Conservation (phyloP, 768 basidiomycete species). For the Boletellus ananas region DNA sequence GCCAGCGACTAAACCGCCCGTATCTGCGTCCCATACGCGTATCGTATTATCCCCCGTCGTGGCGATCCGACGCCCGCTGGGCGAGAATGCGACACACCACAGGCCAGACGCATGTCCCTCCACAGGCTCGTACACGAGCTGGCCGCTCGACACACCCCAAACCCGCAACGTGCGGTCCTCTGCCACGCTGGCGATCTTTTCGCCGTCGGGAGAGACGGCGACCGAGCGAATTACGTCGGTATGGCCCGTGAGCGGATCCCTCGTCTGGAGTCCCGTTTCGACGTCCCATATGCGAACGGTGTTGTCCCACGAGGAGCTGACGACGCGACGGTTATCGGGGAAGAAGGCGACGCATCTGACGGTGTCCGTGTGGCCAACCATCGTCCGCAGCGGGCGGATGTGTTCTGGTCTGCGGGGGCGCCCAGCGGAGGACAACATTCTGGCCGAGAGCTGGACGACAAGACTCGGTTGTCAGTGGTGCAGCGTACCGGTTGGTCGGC, state of each 20-base stretch:
- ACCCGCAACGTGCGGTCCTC: conserved; percentile 29
- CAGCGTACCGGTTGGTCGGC: too few species aligned
- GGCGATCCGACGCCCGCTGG: conserved; percentile 29
- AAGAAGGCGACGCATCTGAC: conserved; percentile 29
- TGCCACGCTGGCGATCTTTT: conserved; percentile 25
- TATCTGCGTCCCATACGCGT: conserved; percentile 30
- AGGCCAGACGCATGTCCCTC: conserved; percentile 26
- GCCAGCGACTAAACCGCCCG: conserved; percentile 22
- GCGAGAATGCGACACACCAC: conserved; percentile 31
- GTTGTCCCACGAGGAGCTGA: conserved; percentile 26
- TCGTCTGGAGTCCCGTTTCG: conserved; percentile 12
- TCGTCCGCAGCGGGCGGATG: conserved; percentile 22
- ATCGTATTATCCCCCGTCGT: conserved; percentile 33
- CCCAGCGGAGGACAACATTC: conserved; percentile 21
- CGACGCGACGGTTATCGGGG: conserved; percentile 23
- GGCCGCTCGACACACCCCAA: conserved; percentile 23
- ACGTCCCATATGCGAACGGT: conserved; percentile 28
- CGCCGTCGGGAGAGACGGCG: conserved; percentile 28
- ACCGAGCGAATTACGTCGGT: conserved; percentile 28
- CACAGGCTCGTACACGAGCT: conserved; percentile 22
- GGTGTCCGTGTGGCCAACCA: conserved; percentile 32
- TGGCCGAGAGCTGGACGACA: neutral
- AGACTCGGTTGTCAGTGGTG: too few species aligned
- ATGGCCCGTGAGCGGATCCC: conserved; percentile 22
- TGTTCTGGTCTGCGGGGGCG: conserved; percentile 23